phyloP scores from a whole-genome alignment of 2,329 filamentous ascomycete species.

The Epichloe amarillans region DNA sequence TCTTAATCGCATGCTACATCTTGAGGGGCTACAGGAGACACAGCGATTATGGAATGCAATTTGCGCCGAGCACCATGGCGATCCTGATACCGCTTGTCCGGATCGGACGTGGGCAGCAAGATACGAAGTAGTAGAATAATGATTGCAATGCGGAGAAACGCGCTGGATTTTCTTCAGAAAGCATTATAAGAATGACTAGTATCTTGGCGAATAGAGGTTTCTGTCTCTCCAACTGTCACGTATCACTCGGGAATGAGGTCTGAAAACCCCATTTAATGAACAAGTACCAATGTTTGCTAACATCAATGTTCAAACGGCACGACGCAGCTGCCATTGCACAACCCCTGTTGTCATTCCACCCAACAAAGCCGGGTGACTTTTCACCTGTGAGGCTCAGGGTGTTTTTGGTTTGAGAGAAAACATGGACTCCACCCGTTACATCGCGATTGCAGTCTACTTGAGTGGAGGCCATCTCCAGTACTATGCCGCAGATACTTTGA shows the following conservation, averaged over 20 bases:
- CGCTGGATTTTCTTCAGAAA: too few relatives aligned
- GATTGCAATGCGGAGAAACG: conserved; percentile 1
- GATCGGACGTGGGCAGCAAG: background rate
- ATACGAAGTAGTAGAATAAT: conserved; percentile 5
- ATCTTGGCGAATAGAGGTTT: conserved; percentile 4
- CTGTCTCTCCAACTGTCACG: conserved; percentile 3
- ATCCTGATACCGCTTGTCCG: background rate
- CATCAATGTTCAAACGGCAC: too few relatives aligned
- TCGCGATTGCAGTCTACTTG: background rate
- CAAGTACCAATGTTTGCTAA: background rate
- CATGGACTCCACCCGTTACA: background rate
- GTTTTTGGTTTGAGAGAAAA: too few relatives aligned
- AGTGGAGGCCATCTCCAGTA: background rate
- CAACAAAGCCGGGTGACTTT: too few relatives aligned
- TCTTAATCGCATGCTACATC: background rate
- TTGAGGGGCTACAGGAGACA: too few relatives aligned
- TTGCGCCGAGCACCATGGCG: background rate
- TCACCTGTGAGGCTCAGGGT: too few relatives aligned
- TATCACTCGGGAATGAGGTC: conserved; percentile 7
- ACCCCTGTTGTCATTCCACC: too few relatives aligned
- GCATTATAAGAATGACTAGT: background rate
- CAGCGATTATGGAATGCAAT: background rate
- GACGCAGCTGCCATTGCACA: too few relatives aligned
- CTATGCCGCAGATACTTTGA: too few relatives aligned
- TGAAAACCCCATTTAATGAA: background rate